Percentiles rank a stretch among this genome's conserved stretches.
These are phyloP conservation scores for Pseudoperonospora humuli DNA, from an alignment of 352 stramenopile species.

Conservation along the genomic window DNA sequence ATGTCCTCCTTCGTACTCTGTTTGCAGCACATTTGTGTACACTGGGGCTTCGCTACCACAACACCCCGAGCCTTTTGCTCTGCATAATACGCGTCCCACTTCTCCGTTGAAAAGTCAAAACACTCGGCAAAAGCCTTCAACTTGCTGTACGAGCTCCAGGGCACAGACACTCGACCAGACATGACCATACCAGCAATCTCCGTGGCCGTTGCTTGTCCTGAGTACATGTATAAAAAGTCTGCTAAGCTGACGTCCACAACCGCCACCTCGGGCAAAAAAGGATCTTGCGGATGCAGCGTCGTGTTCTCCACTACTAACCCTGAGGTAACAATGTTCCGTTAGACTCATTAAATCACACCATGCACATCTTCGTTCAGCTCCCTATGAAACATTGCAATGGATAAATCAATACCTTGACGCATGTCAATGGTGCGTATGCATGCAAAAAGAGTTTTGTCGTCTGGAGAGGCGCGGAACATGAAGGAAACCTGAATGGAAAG, in stretches of 20 bases:
- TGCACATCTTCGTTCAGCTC: too few relatives aligned
- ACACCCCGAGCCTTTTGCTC: conserved; percentile 26
- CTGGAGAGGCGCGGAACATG: conserved; percentile 51
- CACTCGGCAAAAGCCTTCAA: conserved; percentile 79
- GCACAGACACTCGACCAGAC: conserved; percentile 73
- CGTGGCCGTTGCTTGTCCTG: conserved; percentile 56
- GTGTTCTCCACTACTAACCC: conserved; percentile 45
- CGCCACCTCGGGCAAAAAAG: conserved; percentile 53
- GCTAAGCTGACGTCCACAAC: conserved; percentile 66
- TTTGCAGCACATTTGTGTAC: conserved; percentile 52
- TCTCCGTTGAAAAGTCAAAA: conserved; percentile 80
- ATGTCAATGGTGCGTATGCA: conserved; percentile 78
- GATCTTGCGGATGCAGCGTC: conserved; percentile 37
- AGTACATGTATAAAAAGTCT: conserved; percentile 86
- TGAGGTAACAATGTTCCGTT: conserved; percentile 6
- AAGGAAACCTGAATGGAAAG: conserved; percentile 88
- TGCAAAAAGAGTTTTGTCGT: conserved; percentile 35
- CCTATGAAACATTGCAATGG: too few relatives aligned
- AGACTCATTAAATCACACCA: not conserved
- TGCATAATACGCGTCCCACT: conserved; percentile 74
- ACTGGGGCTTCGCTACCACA: conserved; percentile 24
- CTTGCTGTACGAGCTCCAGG: conserved; percentile 77
- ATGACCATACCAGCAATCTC: conserved; percentile 83
- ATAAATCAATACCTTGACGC: conserved; percentile 33
- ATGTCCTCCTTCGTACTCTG: conserved; percentile 69